Evolutionary conservation across 139 green algal species (phyloP), one percentile per base, ranked within the genome.

Genomic region (Asterochloris sp.): DNA sequence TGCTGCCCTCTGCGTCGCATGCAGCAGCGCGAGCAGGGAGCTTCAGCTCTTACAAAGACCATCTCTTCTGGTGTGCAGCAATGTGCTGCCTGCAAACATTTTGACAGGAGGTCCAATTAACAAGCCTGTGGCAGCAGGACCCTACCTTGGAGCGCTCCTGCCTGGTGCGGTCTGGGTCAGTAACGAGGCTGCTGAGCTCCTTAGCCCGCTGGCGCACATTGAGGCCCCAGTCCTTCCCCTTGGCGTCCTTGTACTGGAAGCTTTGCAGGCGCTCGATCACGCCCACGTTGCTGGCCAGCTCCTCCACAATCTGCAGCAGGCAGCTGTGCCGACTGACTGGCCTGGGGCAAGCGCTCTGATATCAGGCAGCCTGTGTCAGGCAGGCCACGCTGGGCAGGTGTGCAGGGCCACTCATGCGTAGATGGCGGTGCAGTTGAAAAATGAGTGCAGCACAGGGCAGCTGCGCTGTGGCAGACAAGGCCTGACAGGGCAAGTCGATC

Each of bases 191-290:
- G 26, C 86, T 83, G 14, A 98, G 83, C 73, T 95, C 91, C 38
- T 93, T 91, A 0, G 95, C 94, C 15, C 95, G 89, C 86, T 97
- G 92, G 38, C 95, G 89, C 74, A 98, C 95, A 83, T 98, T 98
- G 76, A 94, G 85, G 63, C 94, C 94, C 85, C 93, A 91, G 83
- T 97, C 95, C 67, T 85, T 86, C 0, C 93, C 90, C 29, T 96
- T 91, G 0, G 82, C 62, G 78, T 97, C 94, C 87, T 93, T 95
- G 87, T 95, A 98, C 82, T 97, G 82, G 78, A 98, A 98, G 79
- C 88, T 88, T 67, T 95, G 84, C 19, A 95, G 89, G 69, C 87
- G 83, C 81, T 96, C 91, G 60, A 98, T 85, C 1, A 94, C 89
- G 1, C 75, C 80, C 1, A 91, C 71, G 79, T 88, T 91, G 79